Evolutionary conservation across 2,329 filamentous ascomycete genomes (phyloP).

Genomic region (Hymenoscyphus fraxineus): DNA sequence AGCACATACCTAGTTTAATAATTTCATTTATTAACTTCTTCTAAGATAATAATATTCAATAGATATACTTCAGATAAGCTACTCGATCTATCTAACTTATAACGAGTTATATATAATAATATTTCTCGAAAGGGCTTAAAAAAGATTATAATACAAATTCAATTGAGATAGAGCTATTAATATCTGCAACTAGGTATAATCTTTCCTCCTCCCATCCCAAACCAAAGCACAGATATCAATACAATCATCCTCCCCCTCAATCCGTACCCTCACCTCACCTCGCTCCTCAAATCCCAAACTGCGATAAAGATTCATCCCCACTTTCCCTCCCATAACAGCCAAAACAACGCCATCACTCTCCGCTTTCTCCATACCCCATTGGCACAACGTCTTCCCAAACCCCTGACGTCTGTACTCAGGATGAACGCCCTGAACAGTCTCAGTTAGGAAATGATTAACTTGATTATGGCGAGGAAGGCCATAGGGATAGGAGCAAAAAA

Average conservation of each 20-base stretch:
- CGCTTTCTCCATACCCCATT: neutral
- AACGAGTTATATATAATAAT: too few relatives aligned
- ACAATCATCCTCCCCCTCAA: neutral
- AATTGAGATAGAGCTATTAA: too few relatives aligned
- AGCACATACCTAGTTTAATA: too few relatives aligned
- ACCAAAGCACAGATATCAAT: neutral
- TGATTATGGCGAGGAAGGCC: neutral
- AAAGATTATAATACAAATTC: too few relatives aligned
- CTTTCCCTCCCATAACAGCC: neutral
- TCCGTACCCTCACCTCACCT: neutral
- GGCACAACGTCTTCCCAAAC: neutral
- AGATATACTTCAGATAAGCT: too few relatives aligned
- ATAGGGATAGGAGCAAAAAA: neutral
- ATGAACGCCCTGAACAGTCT: neutral
- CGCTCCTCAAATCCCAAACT: neutral
- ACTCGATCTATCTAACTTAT: too few relatives aligned
- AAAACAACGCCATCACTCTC: neutral
- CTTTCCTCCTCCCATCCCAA: neutral
- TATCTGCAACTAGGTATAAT: too few relatives aligned
- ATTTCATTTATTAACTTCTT: too few relatives aligned
- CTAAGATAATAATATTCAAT: too few relatives aligned
- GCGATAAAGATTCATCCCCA: neutral
- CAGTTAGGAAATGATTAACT: neutral
- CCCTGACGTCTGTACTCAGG: neutral
- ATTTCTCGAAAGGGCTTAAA: too few relatives aligned